These are phyloP conservation scores for Tulasnella sp. DNA, from an alignment of 768 basidiomycete species.

Conservation along the genomic window DNA sequence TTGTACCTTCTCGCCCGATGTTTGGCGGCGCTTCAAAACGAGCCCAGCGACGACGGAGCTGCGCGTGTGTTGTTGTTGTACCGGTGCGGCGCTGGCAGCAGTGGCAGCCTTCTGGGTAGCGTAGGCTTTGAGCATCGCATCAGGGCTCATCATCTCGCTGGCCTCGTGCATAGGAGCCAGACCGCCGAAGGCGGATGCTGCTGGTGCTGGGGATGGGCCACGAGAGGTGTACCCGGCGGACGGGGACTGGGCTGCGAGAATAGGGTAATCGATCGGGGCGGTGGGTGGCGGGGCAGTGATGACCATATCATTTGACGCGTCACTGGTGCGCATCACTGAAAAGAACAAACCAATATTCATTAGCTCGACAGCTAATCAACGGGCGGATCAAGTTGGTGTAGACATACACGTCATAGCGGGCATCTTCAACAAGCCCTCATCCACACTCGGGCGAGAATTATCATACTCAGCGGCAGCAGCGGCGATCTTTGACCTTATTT, in stretches of 20 bases:
- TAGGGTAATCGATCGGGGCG: slow-evolving; percentile 4
- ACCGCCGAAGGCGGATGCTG: slow-evolving; percentile 4
- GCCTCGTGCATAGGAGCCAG: slow-evolving; percentile 4
- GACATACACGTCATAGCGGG: slow-evolving; percentile 19
- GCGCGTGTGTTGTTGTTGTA: neutral
- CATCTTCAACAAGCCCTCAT: slow-evolving; percentile 15
- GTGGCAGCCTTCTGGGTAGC: slow-evolving; percentile 7
- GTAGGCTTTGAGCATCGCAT: slow-evolving; percentile 18
- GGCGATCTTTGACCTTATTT: slow-evolving; percentile 15
- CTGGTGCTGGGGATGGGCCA: neutral
- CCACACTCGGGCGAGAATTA: slow-evolving; percentile 8
- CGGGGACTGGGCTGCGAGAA: neutral
- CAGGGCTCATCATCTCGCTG: slow-evolving; percentile 12
- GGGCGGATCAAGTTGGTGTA: neutral
- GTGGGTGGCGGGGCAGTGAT: neutral
- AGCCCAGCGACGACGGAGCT: no score
- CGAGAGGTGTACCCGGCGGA: neutral
- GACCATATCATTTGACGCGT: slow-evolving; percentile 8
- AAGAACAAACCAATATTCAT: neutral
- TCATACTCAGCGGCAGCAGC: slow-evolving; percentile 1
- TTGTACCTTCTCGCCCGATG: neutral
- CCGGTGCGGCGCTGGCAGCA: no score
- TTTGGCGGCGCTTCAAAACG: neutral
- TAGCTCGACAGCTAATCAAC: neutral
- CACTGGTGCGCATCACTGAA: slow-evolving; percentile 12